A percentile compares a stretch with the other conserved stretches of the same genome.
Conservation (phyloP, 129 eudicot species). For the Apium graveolens region DNA sequence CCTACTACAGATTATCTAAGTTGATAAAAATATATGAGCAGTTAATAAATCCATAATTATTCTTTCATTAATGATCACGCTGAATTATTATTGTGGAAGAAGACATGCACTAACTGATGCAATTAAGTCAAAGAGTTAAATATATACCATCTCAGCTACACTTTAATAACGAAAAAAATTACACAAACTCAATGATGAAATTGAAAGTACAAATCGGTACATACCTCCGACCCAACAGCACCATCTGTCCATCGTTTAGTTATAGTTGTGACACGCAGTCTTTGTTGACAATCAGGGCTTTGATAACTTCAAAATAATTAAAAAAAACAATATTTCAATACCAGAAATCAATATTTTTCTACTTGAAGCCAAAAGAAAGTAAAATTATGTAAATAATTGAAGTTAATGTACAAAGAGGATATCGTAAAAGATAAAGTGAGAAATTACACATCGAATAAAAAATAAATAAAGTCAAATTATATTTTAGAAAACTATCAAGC, state of each 20-base stretch:
- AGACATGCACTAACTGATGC: background rate
- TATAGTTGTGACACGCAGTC: slow-evolving; percentile 68
- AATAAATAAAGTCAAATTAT: background rate
- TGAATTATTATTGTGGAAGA: background rate
- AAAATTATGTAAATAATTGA: background rate
- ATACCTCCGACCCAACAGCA: slow-evolving; percentile 69
- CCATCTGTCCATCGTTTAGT: slow-evolving; percentile 77
- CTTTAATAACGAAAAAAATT: background rate
- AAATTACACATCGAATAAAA: background rate
- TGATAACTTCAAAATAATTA: slow-evolving; percentile 50
- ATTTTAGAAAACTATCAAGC: background rate
- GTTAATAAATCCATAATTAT: background rate
- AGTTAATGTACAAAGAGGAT: background rate
- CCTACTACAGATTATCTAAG: background rate
- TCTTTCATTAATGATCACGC: background rate
- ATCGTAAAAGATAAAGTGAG: background rate
- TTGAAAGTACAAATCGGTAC: background rate
- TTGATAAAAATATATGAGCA: background rate
- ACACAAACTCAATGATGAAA: background rate
- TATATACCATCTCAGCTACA: background rate
- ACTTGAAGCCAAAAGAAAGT: background rate
- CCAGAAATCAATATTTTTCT: background rate
- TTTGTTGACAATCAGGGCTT: slow-evolving; percentile 59
- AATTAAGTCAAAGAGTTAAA: background rate
- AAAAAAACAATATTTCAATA: background rate